phyloP scores from a whole-genome alignment of 306 rosid species.

The Pterocarpus macrocarpus region DNA sequence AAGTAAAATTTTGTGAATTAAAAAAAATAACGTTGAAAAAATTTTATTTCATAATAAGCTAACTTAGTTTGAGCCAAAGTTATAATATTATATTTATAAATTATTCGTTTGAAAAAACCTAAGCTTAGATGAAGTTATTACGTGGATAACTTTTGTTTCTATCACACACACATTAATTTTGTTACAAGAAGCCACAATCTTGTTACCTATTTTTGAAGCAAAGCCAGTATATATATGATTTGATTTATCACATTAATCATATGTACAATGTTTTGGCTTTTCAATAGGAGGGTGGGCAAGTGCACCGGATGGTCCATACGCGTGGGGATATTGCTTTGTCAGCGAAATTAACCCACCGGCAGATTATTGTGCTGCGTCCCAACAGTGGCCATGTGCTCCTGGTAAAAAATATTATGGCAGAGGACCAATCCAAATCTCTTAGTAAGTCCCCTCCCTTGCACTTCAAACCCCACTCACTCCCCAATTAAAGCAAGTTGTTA shows the following conservation, averaged over 20 bases:
- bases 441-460: constrained; percentile 44
- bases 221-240: neutral
- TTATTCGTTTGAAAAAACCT: no score
- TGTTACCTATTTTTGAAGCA: neutral
- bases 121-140: no score
- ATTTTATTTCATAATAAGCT: no score
- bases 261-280: neutral
- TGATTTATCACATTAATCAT: neutral
- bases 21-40: no score
- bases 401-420: constrained; percentile 72
- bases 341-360: constrained; percentile 40
- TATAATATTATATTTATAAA: no score
- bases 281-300: constrained; percentile 63
- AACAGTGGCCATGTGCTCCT: constrained; percentile 60
- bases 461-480: no score
- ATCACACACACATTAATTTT: neutral
- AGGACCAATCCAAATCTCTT: constrained; percentile 78
- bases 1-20: no score
- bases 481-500: no score
- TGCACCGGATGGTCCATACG: constrained; percentile 73
- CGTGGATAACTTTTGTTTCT: no score
- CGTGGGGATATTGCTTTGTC: constrained; percentile 75
- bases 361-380: constrained; percentile 45
- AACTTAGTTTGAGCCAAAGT: no score
- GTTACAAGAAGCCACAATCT: neutral